Percentiles rank a stretch among this genome's conserved stretches.
These are phyloP conservation scores for Saksenaea oblongispora DNA, from an alignment of 371 early-diverging fungal species.

Conservation along the genomic window DNA sequence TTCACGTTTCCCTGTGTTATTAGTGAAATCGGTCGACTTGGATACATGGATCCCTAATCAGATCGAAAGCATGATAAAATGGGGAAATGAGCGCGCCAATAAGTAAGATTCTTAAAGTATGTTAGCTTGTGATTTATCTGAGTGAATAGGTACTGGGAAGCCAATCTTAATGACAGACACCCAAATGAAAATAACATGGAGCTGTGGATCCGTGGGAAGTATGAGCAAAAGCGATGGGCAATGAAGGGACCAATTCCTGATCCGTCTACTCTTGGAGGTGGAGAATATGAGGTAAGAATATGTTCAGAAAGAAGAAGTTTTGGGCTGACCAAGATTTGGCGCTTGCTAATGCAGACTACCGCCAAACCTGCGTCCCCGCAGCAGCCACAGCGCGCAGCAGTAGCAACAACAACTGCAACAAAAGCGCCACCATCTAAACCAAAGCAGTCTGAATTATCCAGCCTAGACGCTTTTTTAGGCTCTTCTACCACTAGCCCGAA, in stretches of 20 bases:
- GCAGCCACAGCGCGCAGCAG: conserved; percentile 17
- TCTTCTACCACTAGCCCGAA: conserved; percentile 25
- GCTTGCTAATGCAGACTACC: not conserved
- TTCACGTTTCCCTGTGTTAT: not conserved
- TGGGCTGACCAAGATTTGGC: not conserved
- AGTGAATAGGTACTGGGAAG: conserved; percentile 63
- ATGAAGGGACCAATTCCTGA: conserved; percentile 74
- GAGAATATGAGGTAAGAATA: conserved; percentile 30
- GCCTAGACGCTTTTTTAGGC: conserved; percentile 43
- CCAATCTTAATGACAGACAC: conserved; percentile 49
- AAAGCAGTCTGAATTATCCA: conserved; percentile 38
- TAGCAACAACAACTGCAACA: conserved; percentile 13
- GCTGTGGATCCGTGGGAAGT: conserved; percentile 82
- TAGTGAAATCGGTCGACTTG: conserved; percentile 84
- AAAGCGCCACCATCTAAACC: too few species aligned
- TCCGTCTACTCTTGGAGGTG: conserved; percentile 63
- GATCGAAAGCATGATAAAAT: conserved; percentile 76
- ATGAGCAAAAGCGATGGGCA: conserved; percentile 80
- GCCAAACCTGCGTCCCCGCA: conserved; percentile 3
- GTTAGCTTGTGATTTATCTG: not conserved
- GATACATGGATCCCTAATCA: conserved; percentile 90
- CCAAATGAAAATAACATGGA: conserved; percentile 71
- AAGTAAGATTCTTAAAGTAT: conserved; percentile 26
- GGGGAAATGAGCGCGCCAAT: conserved; percentile 87
- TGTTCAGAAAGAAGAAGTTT: too few species aligned